Base-by-base conservation (phyloP, 495 filamentous ascomycete species). In the Amorphotheca resinae region DNA sequence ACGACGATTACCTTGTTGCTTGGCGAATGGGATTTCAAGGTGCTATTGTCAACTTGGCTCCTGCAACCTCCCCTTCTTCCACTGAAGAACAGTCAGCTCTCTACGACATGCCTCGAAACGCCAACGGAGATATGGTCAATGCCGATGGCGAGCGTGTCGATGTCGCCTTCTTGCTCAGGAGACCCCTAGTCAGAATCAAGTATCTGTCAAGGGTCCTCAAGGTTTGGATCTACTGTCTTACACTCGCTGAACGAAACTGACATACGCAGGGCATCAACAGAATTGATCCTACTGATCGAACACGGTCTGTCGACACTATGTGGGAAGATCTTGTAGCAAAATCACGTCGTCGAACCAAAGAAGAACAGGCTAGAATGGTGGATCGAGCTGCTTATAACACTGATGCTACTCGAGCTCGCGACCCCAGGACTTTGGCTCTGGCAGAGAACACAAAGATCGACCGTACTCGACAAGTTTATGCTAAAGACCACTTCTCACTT, bases 11-110 rank as follows among this genome's bases (percentile, higher is more conserved):
- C 58, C 69, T 99, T 17, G 76, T 76, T 45, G 79, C 83, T 28
- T 99, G 91, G 91, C 72, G 89, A 36, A 72, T 95, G 42, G 91
- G 91, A 3, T 99, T 99, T 62, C 82, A 94, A 52, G 89, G 93
- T 60, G 79, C 96, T 16, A 82, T 96, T 42, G 83, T 99, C 52
- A 95, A 91, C 53, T 72, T 99, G 20, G 87, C 86, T 8, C 82
- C 87, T 7, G 72, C 72, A 14, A 62, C 60, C 70, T 55, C 44
- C 69, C 26, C 44, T 9, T 9, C 41, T 4, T 37, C 45, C 17
- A 7, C 18, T 0, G n/a, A 41, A 16, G 22, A 49, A 59, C 51
- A 78, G 64, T 49, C 79, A 68, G 84, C 48, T 73, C 82, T 54
- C 78, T 79, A 16, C 64, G 41, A 44, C 14, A 48, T 91, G 61